phyloP scores from a whole-genome alignment of 352 stramenopile genomes.

The Globisporangium abappressorium region DNA sequence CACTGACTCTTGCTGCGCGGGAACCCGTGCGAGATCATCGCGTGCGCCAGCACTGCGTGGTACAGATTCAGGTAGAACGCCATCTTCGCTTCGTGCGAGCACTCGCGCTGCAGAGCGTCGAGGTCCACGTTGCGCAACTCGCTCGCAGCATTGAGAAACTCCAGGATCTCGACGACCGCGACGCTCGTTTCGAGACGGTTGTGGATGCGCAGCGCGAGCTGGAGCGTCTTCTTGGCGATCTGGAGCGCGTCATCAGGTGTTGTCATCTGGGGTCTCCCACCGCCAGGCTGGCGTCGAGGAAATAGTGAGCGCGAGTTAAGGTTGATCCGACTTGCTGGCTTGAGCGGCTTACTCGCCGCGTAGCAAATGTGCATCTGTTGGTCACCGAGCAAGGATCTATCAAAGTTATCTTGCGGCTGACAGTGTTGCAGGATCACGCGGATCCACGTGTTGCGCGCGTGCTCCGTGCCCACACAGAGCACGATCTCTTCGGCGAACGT shows the following conservation, averaged over 20 bases:
- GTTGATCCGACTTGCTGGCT: slow-evolving; percentile 46
- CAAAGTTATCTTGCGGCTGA: slow-evolving; percentile 41
- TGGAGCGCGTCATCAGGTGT: slow-evolving; percentile 26
- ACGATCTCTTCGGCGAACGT: slow-evolving; percentile 76
- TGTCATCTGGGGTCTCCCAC: not conserved
- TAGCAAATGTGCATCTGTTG: slow-evolving; percentile 28
- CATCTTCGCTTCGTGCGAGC: slow-evolving; percentile 62
- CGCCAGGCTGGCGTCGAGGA: slow-evolving; percentile 14
- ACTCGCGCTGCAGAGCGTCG: slow-evolving; percentile 29
- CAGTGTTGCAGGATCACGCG: slow-evolving; percentile 62
- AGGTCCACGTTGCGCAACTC: slow-evolving; percentile 56
- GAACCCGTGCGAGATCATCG: slow-evolving; percentile 68
- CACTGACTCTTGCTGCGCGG: slow-evolving; percentile 56
- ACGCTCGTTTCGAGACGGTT: slow-evolving; percentile 33
- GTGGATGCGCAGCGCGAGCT: slow-evolving; percentile 29
- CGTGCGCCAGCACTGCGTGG: slow-evolving; percentile 69
- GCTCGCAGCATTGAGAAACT: slow-evolving; percentile 70
- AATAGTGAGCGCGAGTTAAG: slow-evolving; percentile 71
- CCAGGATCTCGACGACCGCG: slow-evolving; percentile 45
- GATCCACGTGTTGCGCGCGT: slow-evolving; percentile 64
- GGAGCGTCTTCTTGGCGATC: slow-evolving; percentile 24
- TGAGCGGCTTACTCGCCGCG: slow-evolving; percentile 27
- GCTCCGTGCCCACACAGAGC: slow-evolving; percentile 59
- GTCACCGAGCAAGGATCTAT: slow-evolving; percentile 20
- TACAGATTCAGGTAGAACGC: slow-evolving; percentile 83